Evolutionary conservation across 192 early-diverging fungal genomes (phyloP), one percentile per base, ranked within the genome.

Genomic region (Backusella psychrophila): DNA sequence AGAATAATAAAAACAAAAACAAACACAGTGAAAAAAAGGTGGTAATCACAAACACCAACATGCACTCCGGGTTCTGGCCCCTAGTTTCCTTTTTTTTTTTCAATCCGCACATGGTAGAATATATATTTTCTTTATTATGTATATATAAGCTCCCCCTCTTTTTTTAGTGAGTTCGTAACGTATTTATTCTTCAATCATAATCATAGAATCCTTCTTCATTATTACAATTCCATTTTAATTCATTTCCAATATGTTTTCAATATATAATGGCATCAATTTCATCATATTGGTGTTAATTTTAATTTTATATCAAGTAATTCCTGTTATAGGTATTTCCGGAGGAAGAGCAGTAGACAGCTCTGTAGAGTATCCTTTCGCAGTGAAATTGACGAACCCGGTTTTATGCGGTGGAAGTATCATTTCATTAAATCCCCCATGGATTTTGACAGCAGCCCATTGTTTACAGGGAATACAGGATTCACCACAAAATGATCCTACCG

Each of bases 361-460:
- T 14, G 11, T 19, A 8, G 6, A 1, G 6, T 75, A 44, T 46
- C 74, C 74, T 21, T 75, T 75, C 26, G 26, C 35, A 34, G 74
- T 67, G 6, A 75, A 39, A 65, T 38, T 75, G 36, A 65, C 59
- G 1, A 35, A 35, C 19, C 74, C 74, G 12, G 21, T 44, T 17
- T 31, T 75, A 33, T 75, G 74, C 46, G 74, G 74, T 34, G 65
- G 74, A 21, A 67, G 21, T 14, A 66, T 75, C 6, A 49, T 75
- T 12, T 75, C 74, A 35, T 34, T 75, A 31, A 33, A 75, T 14
- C 74, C 74, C 26, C 26, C 74, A 44, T 66, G 56, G 41, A 9
- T 75, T 5, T n/a, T 75, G 7, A 75, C 74, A 75, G 74, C 74
- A 0, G 74, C 74, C 1, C 74, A 75, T 42, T 75, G 74, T 75